Conservation (phyloP, 495 filamentous ascomycete genomes). For the Gamarada debralockiae region DNA sequence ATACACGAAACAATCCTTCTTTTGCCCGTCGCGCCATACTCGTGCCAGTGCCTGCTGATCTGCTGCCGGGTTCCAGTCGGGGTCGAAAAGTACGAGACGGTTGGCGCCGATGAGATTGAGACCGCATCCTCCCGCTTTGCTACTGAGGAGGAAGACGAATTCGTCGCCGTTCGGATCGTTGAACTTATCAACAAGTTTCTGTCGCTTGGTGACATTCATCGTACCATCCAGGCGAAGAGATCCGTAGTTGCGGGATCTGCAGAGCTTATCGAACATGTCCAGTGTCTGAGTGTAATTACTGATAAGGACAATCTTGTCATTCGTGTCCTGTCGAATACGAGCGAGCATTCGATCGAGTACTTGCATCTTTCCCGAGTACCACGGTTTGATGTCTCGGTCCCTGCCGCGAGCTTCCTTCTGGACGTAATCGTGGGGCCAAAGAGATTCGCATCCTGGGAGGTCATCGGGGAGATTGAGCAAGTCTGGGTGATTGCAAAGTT, state of each 20-base stretch:
- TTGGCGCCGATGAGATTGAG: constrained; percentile 97
- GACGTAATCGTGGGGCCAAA: constrained; percentile 84
- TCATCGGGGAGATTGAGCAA: constrained; percentile 81
- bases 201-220: constrained; percentile 95
- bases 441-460: constrained; percentile 79
- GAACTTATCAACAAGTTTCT: constrained; percentile 97
- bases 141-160: constrained; percentile 93
- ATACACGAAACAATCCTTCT: constrained; percentile 99
- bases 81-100: constrained; percentile 94
- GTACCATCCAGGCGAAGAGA: constrained; percentile 87
- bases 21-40: constrained; percentile 98
- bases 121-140: constrained; percentile 94
- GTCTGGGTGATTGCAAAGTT: constrained; percentile 98
- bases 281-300: constrained; percentile 97
- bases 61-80: constrained; percentile 98
- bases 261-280: constrained; percentile 91
- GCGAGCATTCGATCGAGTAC: constrained; percentile 98
- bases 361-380: constrained; percentile 98
- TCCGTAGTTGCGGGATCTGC: constrained; percentile 79
- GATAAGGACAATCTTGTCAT: constrained; percentile 99
- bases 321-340: constrained; percentile 91
- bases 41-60: constrained; percentile 97
- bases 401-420: constrained; percentile 83
- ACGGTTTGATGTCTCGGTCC: constrained; percentile 87
- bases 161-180: constrained; percentile 90